A percentile compares a stretch with the other conserved stretches of the same genome.
Evolutionary conservation across 2,329 filamentous ascomycete genomes (phyloP).

Genomic region (Lachnellula hyalina): DNA sequence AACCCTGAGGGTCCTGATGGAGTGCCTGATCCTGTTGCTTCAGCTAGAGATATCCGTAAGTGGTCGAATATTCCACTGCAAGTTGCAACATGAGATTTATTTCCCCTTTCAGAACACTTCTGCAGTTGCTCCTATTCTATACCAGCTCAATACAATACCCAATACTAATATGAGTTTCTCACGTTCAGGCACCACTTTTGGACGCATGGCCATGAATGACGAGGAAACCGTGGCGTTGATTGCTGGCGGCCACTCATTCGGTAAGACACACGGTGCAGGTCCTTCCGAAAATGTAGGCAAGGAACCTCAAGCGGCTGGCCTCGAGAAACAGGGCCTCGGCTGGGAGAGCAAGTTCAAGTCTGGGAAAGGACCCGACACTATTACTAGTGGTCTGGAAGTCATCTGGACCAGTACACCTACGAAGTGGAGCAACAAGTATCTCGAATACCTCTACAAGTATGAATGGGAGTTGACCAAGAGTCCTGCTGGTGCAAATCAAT

Average conservation of each 20-base stretch:
- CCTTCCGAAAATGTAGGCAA: constrained; percentile 42
- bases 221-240: constrained; percentile 57
- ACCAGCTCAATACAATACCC: neutral
- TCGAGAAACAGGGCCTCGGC: constrained; percentile 66
- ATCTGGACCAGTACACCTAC: constrained; percentile 73
- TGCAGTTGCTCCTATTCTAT: too few relatives aligned
- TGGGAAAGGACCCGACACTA: constrained; percentile 67
- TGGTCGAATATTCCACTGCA: neutral
- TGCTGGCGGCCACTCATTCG: constrained; percentile 54
- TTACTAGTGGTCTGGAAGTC: constrained; percentile 73
- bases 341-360: constrained; percentile 61
- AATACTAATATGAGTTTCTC: neutral
- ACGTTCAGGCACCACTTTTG: constrained; percentile 41
- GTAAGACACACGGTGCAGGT: constrained; percentile 54
- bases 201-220: constrained; percentile 59
- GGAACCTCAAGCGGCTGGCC: constrained; percentile 59
- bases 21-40: constrained; percentile 48
- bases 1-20: constrained; percentile 57
- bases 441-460: constrained; percentile 72
- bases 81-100: neutral
- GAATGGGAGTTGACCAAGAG: constrained; percentile 74
- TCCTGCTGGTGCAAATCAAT: constrained; percentile 72
- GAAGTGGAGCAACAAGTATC: constrained; percentile 67
- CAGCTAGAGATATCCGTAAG: constrained; percentile 49
- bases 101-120: too few relatives aligned